A percentile compares a stretch with the other conserved stretches of the same genome.
Conservation (phyloP, 176 grass and related monocot genomes). For the Raddia distichophylla region DNA sequence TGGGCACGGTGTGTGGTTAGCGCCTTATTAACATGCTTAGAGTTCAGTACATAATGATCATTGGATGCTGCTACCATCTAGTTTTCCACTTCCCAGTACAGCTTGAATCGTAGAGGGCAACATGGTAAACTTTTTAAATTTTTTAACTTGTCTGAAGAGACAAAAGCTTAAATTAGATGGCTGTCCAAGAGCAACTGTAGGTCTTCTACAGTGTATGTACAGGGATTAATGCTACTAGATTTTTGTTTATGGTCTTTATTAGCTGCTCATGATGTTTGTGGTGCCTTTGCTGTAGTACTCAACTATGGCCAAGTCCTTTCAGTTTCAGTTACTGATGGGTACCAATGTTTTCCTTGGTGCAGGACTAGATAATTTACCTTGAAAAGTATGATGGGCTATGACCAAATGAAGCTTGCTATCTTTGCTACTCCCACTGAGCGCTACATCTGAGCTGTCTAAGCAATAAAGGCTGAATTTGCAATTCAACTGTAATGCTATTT, state of each 20-base stretch:
- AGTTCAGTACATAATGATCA: background rate
- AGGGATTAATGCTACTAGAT: background rate
- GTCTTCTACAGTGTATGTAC: background rate
- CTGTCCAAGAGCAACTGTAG: background rate
- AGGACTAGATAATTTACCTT: too few relatives aligned
- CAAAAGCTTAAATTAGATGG: background rate
- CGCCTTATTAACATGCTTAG: background rate
- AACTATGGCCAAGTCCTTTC: background rate
- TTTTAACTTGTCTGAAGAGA: background rate
- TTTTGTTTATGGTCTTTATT: background rate
- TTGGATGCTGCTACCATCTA: background rate
- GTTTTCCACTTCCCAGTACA: background rate
- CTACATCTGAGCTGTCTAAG: too few relatives aligned
- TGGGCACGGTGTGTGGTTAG: background rate
- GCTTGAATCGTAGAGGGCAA: background rate
- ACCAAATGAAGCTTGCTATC: too few relatives aligned
- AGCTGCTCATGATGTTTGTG: background rate
- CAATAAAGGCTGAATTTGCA: too few relatives aligned
- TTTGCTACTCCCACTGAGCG: too few relatives aligned
- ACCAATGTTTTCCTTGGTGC: too few relatives aligned
- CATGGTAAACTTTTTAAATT: background rate
- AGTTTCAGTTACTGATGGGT: background rate
- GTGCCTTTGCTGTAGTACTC: background rate
- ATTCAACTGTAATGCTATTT: too few relatives aligned
- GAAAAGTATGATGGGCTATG: too few relatives aligned